phyloP scores from a whole-genome alignment of 1,139 yeast genomes.

The Candida sp. region DNA sequence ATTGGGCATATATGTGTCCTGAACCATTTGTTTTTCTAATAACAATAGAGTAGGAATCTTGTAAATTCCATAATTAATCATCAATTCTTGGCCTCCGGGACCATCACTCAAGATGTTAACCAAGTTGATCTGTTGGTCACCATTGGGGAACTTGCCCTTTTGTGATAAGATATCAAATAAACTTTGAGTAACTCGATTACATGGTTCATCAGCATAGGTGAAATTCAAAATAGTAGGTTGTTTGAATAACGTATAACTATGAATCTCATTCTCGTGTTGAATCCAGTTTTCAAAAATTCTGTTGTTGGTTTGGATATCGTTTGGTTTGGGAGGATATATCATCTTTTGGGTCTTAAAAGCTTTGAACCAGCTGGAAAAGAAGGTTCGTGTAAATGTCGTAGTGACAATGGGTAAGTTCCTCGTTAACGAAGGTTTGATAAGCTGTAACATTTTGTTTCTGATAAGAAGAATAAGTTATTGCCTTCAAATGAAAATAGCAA shows the following conservation, averaged over 20 bases:
- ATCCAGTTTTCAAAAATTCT: conserved; percentile 41
- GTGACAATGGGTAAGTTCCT: not conserved
- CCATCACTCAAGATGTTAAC: conserved; percentile 73
- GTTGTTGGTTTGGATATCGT: conserved; percentile 36
- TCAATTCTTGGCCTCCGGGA: conserved; percentile 56
- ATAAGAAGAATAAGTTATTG: no score
- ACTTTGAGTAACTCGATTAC: conserved; percentile 62
- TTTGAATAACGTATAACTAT: conserved; percentile 48
- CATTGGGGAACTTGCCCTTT: conserved; percentile 43
- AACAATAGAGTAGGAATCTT: conserved; percentile 67
- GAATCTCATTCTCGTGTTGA: conserved; percentile 51
- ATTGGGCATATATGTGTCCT: conserved; percentile 45
- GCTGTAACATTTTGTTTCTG: not conserved
- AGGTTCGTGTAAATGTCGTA: not conserved
- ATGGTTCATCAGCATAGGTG: conserved; percentile 64
- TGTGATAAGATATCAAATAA: conserved; percentile 55
- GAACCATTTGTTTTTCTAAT: conserved; percentile 63
- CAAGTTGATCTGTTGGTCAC: conserved; percentile 42
- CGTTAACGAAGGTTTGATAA: not conserved
- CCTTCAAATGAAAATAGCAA: no score
- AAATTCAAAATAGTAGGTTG: conserved; percentile 71
- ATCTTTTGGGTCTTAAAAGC: conserved; percentile 12
- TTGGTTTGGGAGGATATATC: conserved; percentile 41
- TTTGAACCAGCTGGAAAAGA: conserved; percentile 3
- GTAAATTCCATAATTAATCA: conserved; percentile 53